Evolutionary conservation across 2,329 filamentous ascomycete genomes (phyloP).

Genomic region (Chaetomium globosum): DNA sequence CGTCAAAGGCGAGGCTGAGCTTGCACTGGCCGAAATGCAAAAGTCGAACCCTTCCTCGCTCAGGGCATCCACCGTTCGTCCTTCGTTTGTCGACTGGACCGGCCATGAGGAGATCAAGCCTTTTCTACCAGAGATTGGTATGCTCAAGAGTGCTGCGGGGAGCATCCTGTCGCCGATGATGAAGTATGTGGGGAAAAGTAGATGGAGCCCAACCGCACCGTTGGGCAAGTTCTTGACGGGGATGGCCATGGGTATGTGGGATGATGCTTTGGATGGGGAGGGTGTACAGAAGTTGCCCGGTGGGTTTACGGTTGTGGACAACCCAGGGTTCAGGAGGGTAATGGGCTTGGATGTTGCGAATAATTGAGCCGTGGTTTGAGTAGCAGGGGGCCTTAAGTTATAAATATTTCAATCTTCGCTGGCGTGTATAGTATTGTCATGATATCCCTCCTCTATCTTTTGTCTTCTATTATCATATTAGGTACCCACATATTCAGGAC

Average conservation of each 20-base stretch:
- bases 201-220: constrained; percentile 48
- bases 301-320: constrained; percentile 44
- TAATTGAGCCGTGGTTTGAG: background rate
- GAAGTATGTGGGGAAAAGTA: constrained; percentile 30
- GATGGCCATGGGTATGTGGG: constrained; percentile 50
- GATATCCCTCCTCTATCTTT: no score
- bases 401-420: no score
- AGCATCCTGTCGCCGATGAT: constrained; percentile 39
- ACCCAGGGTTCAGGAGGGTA: constrained; percentile 42
- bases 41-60: constrained; percentile 49
- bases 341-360: constrained; percentile 22
- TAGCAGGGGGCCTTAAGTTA: no score
- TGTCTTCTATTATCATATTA: no score
- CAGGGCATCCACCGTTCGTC: constrained; percentile 59
- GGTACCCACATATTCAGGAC: no score
- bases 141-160: constrained; percentile 24
- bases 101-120: constrained; percentile 48
- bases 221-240: constrained; percentile 51
- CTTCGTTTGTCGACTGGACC: constrained; percentile 58
- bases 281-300: constrained; percentile 43
- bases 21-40: constrained; percentile 57
- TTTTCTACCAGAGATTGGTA: constrained; percentile 45
- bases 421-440: no score
- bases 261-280: constrained; percentile 34
- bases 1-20: constrained; percentile 70